These are phyloP conservation scores for Alternaria infectoria DNA, from an alignment of 2,329 filamentous ascomycete genomes.

Conservation along the genomic window DNA sequence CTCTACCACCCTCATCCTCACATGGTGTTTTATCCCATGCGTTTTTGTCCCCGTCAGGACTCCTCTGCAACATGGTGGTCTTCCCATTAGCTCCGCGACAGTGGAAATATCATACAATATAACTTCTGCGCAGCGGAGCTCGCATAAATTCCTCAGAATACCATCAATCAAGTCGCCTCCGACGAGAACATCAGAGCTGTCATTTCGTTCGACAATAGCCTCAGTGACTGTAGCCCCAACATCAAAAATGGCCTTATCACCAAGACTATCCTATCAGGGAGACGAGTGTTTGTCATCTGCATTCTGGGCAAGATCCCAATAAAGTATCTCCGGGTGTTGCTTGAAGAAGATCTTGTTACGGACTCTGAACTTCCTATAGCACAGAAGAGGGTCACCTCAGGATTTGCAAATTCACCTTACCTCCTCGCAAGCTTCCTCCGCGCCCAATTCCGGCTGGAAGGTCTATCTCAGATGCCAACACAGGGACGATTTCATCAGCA, in stretches of 20 bases:
- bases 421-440: background rate
- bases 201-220: background rate
- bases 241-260: background rate
- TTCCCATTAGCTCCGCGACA: background rate
- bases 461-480: background rate
- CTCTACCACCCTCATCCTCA: background rate
- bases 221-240: background rate
- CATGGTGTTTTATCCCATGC: background rate
- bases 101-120: background rate
- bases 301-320: background rate
- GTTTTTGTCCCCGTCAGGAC: background rate
- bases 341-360: background rate
- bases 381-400: background rate
- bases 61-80: background rate
- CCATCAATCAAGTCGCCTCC: background rate
- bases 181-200: background rate
- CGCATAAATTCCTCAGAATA: background rate
- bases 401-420: background rate
- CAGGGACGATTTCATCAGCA: background rate
- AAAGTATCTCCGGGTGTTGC: background rate
- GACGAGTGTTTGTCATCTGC: background rate
- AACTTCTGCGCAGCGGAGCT: background rate
- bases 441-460: background rate
- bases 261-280: background rate
- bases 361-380: background rate